Evolutionary conservation across 225 moss, liverwort and hornwort genomes (phyloP), one percentile per base, ranked within the genome.

Genomic region (Sphagnum tenellum): DNA sequence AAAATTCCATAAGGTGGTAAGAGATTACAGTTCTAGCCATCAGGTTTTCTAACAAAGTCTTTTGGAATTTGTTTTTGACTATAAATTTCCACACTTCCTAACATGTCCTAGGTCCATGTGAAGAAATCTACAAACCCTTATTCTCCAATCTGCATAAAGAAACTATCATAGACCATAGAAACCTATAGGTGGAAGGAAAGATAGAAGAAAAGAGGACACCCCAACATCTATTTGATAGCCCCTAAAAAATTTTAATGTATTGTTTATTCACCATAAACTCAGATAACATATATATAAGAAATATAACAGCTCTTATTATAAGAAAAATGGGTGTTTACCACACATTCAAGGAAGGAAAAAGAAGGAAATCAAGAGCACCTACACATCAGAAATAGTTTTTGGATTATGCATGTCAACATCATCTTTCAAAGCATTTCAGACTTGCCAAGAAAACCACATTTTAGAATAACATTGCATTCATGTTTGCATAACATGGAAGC

Each of bases 21-120:
- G 59, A 70, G 67, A 67, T 82, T 81, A 94, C 93, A 80, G 76
- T 94, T 94, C 93, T 90, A 94, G 70, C 90, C 93, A 47, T 86
- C 80, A 56, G 51, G n/a, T 44, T 61, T 75, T 66, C 84, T 90
- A 73, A 85, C 80, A 64, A 78, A 78, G 59, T 74, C 74, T 72
- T 90, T 90, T 0, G 86, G 65, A 62, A 82, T 13, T 65, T 80
- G 74, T 72, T 76, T 84, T 79, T 77, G 79, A 70, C 86, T 90
- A 67, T 94, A 94, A 64, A 94, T 83, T 45, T 90, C 93, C 81
- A 85, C 79, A 74, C 90, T 94, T n/a, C n/a, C n/a, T 66, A 74
- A 58, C 66, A 44, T 67, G 55, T n/a, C 54, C 59, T 59, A 60
- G 64, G 14, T 12, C 64, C 2, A 56, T 54, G 62, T 50, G 29